These are phyloP conservation scores for Pouteria campechiana DNA, from an alignment of 179 eudicot species.

Conservation along the genomic window DNA sequence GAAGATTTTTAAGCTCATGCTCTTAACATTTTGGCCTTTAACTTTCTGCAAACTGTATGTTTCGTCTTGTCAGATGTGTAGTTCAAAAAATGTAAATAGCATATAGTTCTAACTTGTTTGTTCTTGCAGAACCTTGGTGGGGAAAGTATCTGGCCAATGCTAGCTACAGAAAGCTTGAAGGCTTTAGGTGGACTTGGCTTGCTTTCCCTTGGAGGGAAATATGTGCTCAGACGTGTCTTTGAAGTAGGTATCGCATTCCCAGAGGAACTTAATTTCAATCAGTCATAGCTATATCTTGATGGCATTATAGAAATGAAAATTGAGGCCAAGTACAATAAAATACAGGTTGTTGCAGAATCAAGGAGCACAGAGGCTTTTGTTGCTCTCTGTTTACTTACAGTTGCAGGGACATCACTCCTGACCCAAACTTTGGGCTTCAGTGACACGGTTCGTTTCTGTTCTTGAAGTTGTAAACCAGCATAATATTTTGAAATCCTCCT, in stretches of 20 bases:
- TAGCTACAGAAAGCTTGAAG: constrained; percentile 70
- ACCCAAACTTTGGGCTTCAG: constrained; percentile 98
- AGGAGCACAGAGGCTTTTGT: constrained; percentile 99
- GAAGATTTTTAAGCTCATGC: no score
- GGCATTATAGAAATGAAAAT: constrained; percentile 7
- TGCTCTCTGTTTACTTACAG: constrained; percentile 92
- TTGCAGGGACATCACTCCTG: constrained; percentile 91
- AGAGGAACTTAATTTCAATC: no score
- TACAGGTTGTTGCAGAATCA: constrained; percentile 92
- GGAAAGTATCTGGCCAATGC: constrained; percentile 85
- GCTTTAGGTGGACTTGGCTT: constrained; percentile 85
- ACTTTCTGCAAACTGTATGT: no score
- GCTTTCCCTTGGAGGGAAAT: constrained; percentile 89
- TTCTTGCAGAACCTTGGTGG: constrained; percentile 59
- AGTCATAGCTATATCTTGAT: neutral
- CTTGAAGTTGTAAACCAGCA: no score
- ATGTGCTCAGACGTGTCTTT: constrained; percentile 67
- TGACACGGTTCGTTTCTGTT: constrained; percentile 64
- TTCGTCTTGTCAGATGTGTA: no score
- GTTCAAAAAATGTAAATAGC: no score
- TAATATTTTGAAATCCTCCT: no score
- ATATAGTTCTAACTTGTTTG: constrained; percentile 7
- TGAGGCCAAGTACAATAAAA: constrained; percentile 15
- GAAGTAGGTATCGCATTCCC: constrained; percentile 46
- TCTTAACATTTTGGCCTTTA: no score